A percentile compares a stretch with the other conserved stretches of the same genome.
Evolutionary conservation across 2,329 filamentous ascomycete genomes (phyloP).

Genomic region (Clonostachys chloroleuca): DNA sequence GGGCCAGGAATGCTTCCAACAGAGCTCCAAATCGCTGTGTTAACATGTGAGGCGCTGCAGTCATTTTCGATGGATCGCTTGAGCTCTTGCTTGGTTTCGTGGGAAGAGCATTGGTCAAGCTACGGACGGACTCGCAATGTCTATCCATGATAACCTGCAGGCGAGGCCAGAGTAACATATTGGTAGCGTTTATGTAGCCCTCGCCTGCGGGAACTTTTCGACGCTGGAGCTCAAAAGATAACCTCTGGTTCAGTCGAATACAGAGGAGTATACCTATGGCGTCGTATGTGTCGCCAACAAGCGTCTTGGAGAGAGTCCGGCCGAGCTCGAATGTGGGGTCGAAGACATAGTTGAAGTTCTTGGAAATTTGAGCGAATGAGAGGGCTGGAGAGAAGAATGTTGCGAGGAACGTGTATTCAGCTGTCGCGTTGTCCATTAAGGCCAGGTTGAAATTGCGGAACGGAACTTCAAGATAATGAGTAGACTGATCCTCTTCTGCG

Average conservation of each 20-base stretch:
- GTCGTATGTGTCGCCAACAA: constrained; percentile 76
- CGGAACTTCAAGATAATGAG: constrained; percentile 83
- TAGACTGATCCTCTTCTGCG: constrained; percentile 82
- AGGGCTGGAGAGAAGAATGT: constrained; percentile 81
- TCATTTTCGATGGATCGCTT: constrained; percentile 55
- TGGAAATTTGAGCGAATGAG: constrained; percentile 72
- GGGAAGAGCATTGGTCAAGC: constrained; percentile 48
- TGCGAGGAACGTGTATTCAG: constrained; percentile 91
- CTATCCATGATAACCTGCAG: constrained; percentile 92
- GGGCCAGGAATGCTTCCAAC: constrained; percentile 73
- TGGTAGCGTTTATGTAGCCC: constrained; percentile 88
- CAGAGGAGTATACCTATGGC: constrained; percentile 85
- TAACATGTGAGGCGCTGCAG: constrained; percentile 81
- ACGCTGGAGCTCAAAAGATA: constrained; percentile 89
- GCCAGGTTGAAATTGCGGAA: constrained; percentile 96
- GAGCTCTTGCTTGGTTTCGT: constrained; percentile 31
- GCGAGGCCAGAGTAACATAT: constrained; percentile 94
- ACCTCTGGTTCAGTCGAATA: constrained; percentile 88
- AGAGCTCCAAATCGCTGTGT: constrained; percentile 97
- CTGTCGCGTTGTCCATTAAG: constrained; percentile 86
- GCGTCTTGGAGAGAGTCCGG: constrained; percentile 67
- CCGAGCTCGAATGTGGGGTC: constrained; percentile 86
- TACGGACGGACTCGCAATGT: constrained; percentile 82
- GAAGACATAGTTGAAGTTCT: constrained; percentile 84
- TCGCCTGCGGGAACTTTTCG: constrained; percentile 87